Percentiles rank a stretch among this genome's conserved stretches.
These are phyloP conservation scores for Chlamydomonas sp. DNA, from an alignment of 139 green algal species.

Conservation along the genomic window DNA sequence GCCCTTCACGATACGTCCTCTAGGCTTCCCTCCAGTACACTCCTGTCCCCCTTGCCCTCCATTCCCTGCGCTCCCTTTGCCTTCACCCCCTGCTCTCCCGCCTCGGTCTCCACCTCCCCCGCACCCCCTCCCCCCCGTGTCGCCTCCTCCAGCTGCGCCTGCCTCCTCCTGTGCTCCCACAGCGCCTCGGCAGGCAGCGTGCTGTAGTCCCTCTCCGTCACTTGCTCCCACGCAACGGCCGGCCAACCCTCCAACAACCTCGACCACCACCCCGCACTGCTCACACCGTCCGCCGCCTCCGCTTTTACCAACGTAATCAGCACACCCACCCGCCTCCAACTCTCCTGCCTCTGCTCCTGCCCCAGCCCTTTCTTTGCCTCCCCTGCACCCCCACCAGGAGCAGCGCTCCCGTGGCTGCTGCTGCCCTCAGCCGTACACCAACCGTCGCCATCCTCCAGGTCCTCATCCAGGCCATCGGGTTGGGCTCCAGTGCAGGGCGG, in stretches of 20 bases:
- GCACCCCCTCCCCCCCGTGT: neutral
- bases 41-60: too few species aligned
- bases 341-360: neutral
- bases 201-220: conserved; percentile 26
- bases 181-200: conserved; percentile 3
- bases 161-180: neutral
- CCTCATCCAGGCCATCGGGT: neutral
- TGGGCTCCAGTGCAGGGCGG: neutral
- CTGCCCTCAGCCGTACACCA: neutral
- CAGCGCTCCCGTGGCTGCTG: neutral
- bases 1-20: too few species aligned
- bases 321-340: neutral
- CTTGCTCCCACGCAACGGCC: conserved; percentile 16
- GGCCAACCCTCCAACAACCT: conserved; percentile 5
- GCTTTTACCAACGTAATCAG: conserved; percentile 8
- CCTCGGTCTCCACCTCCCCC: too few species aligned
- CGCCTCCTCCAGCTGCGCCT: neutral
- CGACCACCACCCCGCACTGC: conserved; percentile 16
- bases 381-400: neutral
- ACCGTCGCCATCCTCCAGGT: neutral
- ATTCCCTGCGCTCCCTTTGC: too few species aligned
- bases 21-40: too few species aligned
- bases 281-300: neutral
- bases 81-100: too few species aligned
- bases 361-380: neutral